These are phyloP conservation scores for Bruguiera parviflora DNA, from an alignment of 345 rosid genomes.

Conservation along the genomic window DNA sequence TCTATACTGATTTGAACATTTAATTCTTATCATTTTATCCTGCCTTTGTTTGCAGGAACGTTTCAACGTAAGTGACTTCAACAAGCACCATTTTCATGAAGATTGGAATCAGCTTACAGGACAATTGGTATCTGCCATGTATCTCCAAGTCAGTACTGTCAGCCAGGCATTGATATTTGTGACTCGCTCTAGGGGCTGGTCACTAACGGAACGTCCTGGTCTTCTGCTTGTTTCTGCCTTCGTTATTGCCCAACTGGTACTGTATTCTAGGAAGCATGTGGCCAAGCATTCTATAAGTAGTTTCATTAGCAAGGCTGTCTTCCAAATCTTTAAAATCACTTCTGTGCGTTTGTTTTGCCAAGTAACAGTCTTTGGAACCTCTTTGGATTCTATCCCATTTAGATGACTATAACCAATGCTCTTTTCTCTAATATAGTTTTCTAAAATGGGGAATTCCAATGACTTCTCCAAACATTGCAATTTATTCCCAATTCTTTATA, in stretches of 20 bases:
- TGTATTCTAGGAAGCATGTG: background rate
- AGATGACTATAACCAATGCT: too few species aligned
- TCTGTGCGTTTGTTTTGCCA: too few species aligned
- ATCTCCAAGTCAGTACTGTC: slow-evolving; percentile 61
- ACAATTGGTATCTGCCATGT: slow-evolving; percentile 48
- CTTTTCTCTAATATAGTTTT: too few species aligned
- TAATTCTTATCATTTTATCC: background rate
- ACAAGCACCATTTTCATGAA: slow-evolving; percentile 34
- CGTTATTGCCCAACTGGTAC: slow-evolving; percentile 50
- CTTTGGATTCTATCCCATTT: too few species aligned
- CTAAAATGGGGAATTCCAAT: too few species aligned
- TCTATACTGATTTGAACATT: background rate
- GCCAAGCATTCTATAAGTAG: background rate
- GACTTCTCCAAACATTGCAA: too few species aligned
- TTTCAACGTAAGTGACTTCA: slow-evolving; percentile 41
- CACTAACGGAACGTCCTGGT: slow-evolving; percentile 53
- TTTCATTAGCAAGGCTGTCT: background rate
- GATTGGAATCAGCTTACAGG: slow-evolving; percentile 17
- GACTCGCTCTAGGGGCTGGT: slow-evolving; percentile 64
- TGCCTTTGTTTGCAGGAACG: slow-evolving; percentile 26
- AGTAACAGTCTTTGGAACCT: too few species aligned
- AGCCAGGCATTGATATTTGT: slow-evolving; percentile 48
- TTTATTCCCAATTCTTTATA: too few species aligned
- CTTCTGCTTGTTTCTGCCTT: slow-evolving; percentile 35
- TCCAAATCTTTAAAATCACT: too few species aligned